Conservation (phyloP, 1,139 yeast species). For the Saccharomycopsis hybrid region DNA sequence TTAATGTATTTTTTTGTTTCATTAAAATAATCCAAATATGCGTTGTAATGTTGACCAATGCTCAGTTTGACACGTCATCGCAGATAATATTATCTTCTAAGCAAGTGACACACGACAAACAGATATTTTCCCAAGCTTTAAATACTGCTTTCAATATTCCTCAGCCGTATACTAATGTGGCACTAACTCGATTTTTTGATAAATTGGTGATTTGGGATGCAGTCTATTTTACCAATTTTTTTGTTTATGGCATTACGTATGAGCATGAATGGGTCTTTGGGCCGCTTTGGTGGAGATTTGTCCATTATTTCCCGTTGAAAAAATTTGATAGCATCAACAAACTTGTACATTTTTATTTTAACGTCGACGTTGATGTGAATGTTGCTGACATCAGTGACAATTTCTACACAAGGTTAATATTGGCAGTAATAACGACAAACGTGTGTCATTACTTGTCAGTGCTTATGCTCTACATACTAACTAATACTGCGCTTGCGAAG, state of each 20-base stretch:
- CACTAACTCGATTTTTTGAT: constrained; percentile 30
- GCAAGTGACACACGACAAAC: constrained; percentile 7
- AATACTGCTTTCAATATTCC: constrained; percentile 4
- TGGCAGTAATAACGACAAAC: constrained; percentile 45
- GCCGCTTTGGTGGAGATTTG: constrained; percentile 61
- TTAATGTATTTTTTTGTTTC: constrained; percentile 27
- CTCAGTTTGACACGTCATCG: constrained; percentile 47
- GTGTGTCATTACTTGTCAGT: constrained; percentile 45
- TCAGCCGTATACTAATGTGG: not conserved
- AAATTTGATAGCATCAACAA: not conserved
- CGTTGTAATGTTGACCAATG: constrained; percentile 35
- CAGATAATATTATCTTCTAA: constrained; percentile 25
- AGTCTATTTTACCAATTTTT: constrained; percentile 63
- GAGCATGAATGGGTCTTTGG: constrained; percentile 94
- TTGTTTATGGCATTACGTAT: constrained; percentile 43
- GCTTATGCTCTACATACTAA: constrained; percentile 44
- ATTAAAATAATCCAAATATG: constrained; percentile 35
- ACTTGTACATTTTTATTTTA: not conserved
- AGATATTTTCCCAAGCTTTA: not conserved
- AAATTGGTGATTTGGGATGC: constrained; percentile 78
- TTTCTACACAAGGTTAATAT: constrained; percentile 40
- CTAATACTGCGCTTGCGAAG: constrained; percentile 32
- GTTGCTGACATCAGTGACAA: constrained; percentile 23
- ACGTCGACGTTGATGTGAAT: not conserved
- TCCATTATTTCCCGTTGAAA: constrained; percentile 28